Conservation (phyloP, 164 flowering plant genomes). For the Liquidambar formosana region DNA sequence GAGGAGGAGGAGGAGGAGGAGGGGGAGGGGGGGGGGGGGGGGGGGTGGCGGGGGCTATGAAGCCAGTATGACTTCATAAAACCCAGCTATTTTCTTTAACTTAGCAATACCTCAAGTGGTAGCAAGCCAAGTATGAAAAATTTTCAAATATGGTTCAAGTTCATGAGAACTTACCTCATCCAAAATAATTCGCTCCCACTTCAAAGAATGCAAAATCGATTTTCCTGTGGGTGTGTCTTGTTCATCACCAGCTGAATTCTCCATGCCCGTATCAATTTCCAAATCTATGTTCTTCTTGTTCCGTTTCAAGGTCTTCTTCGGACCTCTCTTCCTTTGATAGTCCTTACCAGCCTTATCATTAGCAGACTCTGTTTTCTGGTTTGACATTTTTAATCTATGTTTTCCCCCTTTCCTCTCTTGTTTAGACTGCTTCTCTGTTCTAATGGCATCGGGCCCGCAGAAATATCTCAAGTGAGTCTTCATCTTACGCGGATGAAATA, state of each 20-base stretch:
- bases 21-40: no score
- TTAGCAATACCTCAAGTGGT: no score
- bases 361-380: constrained; percentile 10
- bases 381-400: constrained; percentile 11
- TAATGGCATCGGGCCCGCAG: constrained; percentile 80
- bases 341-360: constrained; percentile 15
- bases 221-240: constrained; percentile 20
- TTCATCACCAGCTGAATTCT: constrained; percentile 16
- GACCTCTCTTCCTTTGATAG: constrained; percentile 8
- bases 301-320: constrained; percentile 19
- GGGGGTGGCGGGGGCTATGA: no score
- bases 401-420: constrained; percentile 51
- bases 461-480: constrained; percentile 49
- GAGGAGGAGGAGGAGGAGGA: neutral
- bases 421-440: constrained; percentile 77
- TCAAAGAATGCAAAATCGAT: constrained; percentile 69
- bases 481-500: constrained; percentile 46
- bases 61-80: neutral
- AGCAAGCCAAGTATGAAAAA: neutral
- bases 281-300: constrained; percentile 13
- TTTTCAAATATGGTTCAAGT: neutral
- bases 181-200: constrained; percentile 85
- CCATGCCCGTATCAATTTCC: constrained; percentile 13
- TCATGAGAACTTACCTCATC: constrained; percentile 72
- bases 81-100: no score